A percentile compares a stretch with the other conserved stretches of the same genome.
phyloP scores from a whole-genome alignment of 352 stramenopile species.

The Globisporangium parvum region DNA sequence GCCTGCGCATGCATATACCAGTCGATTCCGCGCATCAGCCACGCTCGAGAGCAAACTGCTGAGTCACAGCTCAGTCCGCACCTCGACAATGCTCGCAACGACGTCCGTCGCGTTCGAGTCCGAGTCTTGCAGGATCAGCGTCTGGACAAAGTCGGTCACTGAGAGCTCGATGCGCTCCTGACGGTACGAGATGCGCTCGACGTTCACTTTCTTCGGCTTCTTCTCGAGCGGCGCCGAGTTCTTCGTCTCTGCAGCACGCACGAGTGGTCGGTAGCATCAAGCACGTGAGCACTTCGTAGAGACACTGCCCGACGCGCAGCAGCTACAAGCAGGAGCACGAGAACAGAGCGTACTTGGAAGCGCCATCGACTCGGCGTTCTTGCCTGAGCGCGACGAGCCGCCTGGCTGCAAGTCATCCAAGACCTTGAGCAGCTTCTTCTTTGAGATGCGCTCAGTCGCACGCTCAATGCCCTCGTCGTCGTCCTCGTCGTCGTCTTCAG shows the following conservation, averaged over 20 bases:
- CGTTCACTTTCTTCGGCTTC: conserved; percentile 52
- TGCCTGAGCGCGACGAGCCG: conserved; percentile 16
- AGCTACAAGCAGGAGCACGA: not conserved
- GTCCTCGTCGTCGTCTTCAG: conserved; percentile 20
- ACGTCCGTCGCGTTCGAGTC: conserved; percentile 54
- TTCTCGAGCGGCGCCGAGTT: conserved; percentile 63
- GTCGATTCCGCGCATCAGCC: too few species aligned
- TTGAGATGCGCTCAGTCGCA: conserved; percentile 59
- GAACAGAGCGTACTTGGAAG: conserved; percentile 5
- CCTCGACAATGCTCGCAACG: conserved; percentile 64
- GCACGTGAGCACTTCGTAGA: not conserved
- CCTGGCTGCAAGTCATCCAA: conserved; percentile 53
- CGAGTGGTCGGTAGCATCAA: not conserved
- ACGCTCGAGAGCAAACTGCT: not conserved
- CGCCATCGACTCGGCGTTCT: conserved; percentile 48
- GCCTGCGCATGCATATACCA: too few species aligned
- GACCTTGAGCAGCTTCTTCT: conserved; percentile 65
- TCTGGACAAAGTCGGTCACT: conserved; percentile 64
- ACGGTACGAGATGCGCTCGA: conserved; percentile 62
- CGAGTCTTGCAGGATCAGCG: conserved; percentile 56
- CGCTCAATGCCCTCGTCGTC: conserved; percentile 50
- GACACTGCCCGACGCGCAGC: not conserved
- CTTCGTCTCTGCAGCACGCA: conserved; percentile 47
- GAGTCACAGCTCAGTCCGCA: conserved; percentile 9
- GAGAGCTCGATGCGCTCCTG: conserved; percentile 66